Percentiles rank a stretch among this genome's conserved stretches.
Conservation (phyloP, 306 rosid species). For the Cucumis sativus region DNA sequence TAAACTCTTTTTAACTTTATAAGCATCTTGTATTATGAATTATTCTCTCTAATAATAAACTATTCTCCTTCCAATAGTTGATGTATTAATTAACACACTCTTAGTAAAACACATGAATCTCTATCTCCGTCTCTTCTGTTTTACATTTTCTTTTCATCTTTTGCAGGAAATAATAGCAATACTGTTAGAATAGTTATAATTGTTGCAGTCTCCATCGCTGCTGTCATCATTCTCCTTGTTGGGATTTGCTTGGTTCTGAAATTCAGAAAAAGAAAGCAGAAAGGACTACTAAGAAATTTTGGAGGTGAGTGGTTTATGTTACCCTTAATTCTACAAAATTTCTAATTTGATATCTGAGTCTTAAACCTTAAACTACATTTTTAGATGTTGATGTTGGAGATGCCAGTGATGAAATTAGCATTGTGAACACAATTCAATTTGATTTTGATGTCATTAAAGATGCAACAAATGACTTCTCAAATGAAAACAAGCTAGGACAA, state of each 20-base stretch:
- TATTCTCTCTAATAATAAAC: too few relatives aligned
- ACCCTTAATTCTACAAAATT: not conserved
- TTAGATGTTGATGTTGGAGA: not conserved
- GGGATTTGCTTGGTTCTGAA: not conserved
- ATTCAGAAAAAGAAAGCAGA: not conserved
- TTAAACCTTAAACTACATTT: not conserved
- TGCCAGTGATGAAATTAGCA: not conserved
- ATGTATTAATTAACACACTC: too few relatives aligned
- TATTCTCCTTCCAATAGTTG: too few relatives aligned
- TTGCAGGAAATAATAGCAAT: not conserved
- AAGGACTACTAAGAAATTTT: not conserved
- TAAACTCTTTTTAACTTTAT: too few relatives aligned
- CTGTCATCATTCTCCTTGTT: not conserved
- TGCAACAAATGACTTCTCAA: slow-evolving; percentile 45
- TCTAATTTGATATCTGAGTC: not conserved
- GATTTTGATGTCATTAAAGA: slow-evolving; percentile 15
- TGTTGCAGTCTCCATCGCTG: not conserved
- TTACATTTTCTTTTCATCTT: too few relatives aligned
- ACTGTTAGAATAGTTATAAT: not conserved
- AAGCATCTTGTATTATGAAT: too few relatives aligned
- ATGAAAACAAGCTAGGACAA: slow-evolving; percentile 2
- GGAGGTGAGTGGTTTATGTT: not conserved
- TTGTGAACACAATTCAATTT: not conserved
- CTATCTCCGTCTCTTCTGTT: too few relatives aligned
- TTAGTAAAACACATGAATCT: too few relatives aligned